These are phyloP conservation scores for Calamus simplicifolius DNA, from an alignment of 176 grass and related monocot genomes.

Conservation along the genomic window DNA sequence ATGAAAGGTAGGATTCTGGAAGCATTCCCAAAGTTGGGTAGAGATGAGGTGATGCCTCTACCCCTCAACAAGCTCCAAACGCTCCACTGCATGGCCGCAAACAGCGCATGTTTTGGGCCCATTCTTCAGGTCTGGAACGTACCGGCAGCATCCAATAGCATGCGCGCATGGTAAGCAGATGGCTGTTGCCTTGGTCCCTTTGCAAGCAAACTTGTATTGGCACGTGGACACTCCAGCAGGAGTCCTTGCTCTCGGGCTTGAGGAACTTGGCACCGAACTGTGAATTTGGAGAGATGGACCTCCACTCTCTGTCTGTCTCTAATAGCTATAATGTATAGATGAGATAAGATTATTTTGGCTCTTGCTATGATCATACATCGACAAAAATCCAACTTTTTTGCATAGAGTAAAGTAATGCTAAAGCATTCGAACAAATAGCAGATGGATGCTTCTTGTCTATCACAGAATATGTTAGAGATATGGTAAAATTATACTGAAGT, in stretches of 20 bases:
- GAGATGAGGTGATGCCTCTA: background rate
- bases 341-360: too few relatives aligned
- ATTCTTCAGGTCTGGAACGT: constrained; percentile 33
- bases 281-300: background rate
- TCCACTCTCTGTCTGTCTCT: background rate
- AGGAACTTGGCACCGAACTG: background rate
- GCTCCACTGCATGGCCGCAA: constrained; percentile 37
- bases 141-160: constrained; percentile 39
- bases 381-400: too few relatives aligned
- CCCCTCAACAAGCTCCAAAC: constrained; percentile 39
- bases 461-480: too few relatives aligned
- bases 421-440: too few relatives aligned
- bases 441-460: too few relatives aligned
- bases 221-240: constrained; percentile 13
- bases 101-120: constrained; percentile 39
- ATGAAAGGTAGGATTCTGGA: constrained; percentile 29
- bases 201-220: constrained; percentile 42
- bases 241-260: constrained; percentile 6
- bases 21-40: constrained; percentile 6
- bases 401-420: too few relatives aligned
- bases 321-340: too few relatives aligned
- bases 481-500: too few relatives aligned
- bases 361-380: too few relatives aligned
- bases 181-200: constrained; percentile 31
- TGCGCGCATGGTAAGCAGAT: constrained; percentile 52